phyloP scores from a whole-genome alignment of 2,329 filamentous ascomycete genomes.

The Aureobasidium sp. region DNA sequence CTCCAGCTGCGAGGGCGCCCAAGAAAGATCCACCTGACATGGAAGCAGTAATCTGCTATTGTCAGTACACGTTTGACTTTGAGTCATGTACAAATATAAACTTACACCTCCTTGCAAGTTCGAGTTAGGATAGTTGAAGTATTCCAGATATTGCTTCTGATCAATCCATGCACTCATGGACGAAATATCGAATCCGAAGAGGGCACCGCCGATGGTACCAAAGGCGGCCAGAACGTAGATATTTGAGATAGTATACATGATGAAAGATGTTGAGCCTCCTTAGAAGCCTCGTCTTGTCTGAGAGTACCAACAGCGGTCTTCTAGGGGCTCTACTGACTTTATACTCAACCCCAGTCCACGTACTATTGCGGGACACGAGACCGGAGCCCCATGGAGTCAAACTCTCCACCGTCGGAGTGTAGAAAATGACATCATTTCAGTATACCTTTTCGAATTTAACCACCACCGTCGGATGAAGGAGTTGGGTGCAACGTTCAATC shows the following conservation, averaged over 20 bases:
- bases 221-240: constrained; percentile 38
- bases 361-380: constrained; percentile 1
- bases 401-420: background rate
- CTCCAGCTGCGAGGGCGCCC: constrained; percentile 37
- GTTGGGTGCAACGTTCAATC: background rate
- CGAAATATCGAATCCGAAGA: constrained; percentile 60
- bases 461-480: constrained; percentile 3
- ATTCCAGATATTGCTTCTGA: constrained; percentile 37
- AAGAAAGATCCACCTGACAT: constrained; percentile 43
- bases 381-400: background rate
- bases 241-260: constrained; percentile 12
- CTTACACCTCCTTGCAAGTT: constrained; percentile 27
- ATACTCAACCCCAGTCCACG: constrained; percentile 1
- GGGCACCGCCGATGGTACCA: constrained; percentile 52
- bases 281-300: background rate
- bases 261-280: background rate
- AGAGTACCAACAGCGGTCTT: background rate
- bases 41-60: constrained; percentile 34
- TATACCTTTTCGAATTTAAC: background rate
- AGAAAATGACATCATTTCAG: background rate
- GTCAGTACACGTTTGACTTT: background rate
- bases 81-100: background rate
- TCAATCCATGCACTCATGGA: constrained; percentile 44
- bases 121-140: constrained; percentile 25
- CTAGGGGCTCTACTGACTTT: background rate